Base-by-base conservation (phyloP, 768 basidiomycete species). In the Suillus variegatus region DNA sequence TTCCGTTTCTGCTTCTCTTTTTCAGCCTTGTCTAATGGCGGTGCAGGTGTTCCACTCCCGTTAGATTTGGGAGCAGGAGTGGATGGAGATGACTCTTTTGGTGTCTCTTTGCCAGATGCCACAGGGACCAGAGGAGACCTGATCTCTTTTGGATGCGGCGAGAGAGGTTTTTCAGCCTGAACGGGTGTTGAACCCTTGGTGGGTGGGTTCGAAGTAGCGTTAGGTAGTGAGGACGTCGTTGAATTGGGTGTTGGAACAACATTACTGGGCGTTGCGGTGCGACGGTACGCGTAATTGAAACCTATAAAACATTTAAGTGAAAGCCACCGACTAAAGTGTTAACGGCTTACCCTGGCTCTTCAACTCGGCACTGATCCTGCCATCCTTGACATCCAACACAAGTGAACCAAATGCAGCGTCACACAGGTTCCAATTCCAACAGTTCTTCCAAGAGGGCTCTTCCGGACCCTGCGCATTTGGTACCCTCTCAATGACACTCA, bases 371-470 rank as follows among this genome's bases (percentile, higher is more conserved):
- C 93, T 95, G 55, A 99, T 87, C 58, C 96, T 83, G 8, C 97
- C 95, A 65, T 99, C 96, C 70, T 91, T 91, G 71, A 99, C 80
- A 69, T 97, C 95, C 54, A 99, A 80, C 1, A 97, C 81, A 41
- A 99, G 84, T 13, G 88, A 88, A 2, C 97, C 97, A 66, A 91
- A 97, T 2, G 95, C 93, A 7, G 97, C 97, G 70, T 99, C 97
- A 68, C 95, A 95, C 51, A 99, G 80, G 72, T 98, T 97, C 97
- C 97, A 97, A 75, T 97, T 95, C 97, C 97, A 98, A 75, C 94
- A 95, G 75, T 97, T 98, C 79, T 98, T 99, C 97, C 97, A 99
- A 0, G 93, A 89, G 4, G 91, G 88, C 71, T 98, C 95, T 75
- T 99, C 97, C 20, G 77, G 75, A 41, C 76, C 76, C 36, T 84